Evolutionary conservation across 2,329 filamentous ascomycete genomes (phyloP).

Genomic region (Alternaria ethzedia): DNA sequence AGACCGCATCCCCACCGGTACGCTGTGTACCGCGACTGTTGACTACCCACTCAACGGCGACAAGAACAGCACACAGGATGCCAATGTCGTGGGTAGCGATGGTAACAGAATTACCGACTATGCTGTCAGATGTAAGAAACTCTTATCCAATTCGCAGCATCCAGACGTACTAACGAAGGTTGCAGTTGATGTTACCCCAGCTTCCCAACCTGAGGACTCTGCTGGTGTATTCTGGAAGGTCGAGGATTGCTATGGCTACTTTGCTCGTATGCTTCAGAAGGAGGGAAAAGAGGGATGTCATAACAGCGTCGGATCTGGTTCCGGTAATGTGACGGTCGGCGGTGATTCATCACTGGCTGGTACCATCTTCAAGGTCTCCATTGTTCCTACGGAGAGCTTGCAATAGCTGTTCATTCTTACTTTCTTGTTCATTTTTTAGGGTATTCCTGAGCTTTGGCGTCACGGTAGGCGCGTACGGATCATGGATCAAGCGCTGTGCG

Average conservation of each 20-base stretch:
- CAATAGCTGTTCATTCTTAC: neutral
- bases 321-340: conserved; percentile 31
- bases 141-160: neutral
- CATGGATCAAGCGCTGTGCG: neutral
- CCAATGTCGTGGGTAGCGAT: conserved; percentile 17
- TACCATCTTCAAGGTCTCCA: conserved; percentile 30
- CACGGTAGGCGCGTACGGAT: neutral
- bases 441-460: neutral
- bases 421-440: neutral
- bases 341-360: conserved; percentile 26
- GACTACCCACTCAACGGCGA: conserved; percentile 24
- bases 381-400: conserved; percentile 13
- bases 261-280: conserved; percentile 28
- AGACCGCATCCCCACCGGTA: conserved; percentile 16
- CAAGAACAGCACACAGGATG: conserved; percentile 26
- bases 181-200: conserved; percentile 34
- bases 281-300: conserved; percentile 27
- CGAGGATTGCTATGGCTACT: conserved; percentile 40
- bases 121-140: conserved; percentile 28
- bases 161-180: conserved; percentile 5
- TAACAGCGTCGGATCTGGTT: conserved; percentile 23
- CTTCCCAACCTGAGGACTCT: conserved; percentile 16
- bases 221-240: conserved; percentile 30
- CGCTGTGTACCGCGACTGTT: conserved; percentile 23
- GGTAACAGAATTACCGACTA: conserved; percentile 26